A percentile compares a stretch with the other conserved stretches of the same genome.
Conservation (phyloP, 441 rosid species). For the Croton setiger region DNA sequence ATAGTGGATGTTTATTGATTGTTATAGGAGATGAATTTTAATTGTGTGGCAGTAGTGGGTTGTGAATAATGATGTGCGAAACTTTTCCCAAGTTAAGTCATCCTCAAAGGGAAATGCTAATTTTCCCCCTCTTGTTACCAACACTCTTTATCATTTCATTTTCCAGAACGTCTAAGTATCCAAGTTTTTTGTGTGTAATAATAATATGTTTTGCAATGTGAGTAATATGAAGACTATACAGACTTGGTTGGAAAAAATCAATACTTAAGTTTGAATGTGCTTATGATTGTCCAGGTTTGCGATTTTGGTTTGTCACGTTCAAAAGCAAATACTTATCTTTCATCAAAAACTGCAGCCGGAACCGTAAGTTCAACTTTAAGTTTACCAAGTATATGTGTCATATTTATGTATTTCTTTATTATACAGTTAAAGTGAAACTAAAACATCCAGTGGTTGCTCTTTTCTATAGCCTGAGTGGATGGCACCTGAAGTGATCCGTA, state of each 20-base stretch:
- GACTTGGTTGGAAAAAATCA: not conserved
- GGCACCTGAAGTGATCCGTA: conserved; percentile 97
- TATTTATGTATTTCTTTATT: conserved; percentile 6
- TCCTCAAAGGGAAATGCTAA: not conserved
- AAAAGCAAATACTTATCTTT: conserved; percentile 82
- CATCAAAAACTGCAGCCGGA: conserved; percentile 96
- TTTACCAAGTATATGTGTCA: conserved; percentile 1
- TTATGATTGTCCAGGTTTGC: conserved; percentile 56
- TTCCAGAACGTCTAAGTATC: not conserved
- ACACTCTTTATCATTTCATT: not conserved
- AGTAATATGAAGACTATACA: not conserved
- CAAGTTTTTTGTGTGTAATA: not conserved
- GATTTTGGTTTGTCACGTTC: conserved; percentile 96
- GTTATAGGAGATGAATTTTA: not conserved
- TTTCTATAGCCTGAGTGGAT: conserved; percentile 95
- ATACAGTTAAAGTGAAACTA: conserved; percentile 3
- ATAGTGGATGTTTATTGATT: not conserved
- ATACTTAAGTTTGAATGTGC: not conserved
- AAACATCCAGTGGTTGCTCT: conserved; percentile 17
- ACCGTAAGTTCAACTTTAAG: conserved; percentile 59
- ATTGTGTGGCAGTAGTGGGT: not conserved
- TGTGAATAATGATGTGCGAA: not conserved
- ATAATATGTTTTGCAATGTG: not conserved
- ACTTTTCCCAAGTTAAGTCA: not conserved
- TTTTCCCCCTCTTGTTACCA: not conserved